Conservation (phyloP, 2,329 filamentous ascomycete genomes). For the Endocalyx cinctus region DNA sequence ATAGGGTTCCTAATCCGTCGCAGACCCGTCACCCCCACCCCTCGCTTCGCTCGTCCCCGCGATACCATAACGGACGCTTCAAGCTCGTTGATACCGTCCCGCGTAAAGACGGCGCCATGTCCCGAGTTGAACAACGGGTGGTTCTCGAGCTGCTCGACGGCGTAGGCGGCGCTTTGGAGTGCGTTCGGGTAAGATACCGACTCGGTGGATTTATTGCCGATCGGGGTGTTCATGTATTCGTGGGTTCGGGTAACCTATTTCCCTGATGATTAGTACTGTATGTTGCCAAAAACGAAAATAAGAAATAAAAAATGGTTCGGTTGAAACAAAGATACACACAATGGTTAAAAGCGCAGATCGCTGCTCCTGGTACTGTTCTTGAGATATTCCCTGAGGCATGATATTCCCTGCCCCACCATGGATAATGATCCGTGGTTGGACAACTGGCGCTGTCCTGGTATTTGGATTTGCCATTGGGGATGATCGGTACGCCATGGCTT, state of each 20-base stretch:
- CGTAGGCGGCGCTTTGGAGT: slow-evolving; percentile 69
- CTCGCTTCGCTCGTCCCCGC: slow-evolving; percentile 66
- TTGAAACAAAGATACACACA: slow-evolving; percentile 35
- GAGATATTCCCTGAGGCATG: slow-evolving; percentile 52
- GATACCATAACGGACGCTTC: slow-evolving; percentile 87
- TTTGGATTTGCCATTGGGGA: too few relatives aligned
- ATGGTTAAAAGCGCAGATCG: slow-evolving; percentile 58
- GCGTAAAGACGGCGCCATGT: slow-evolving; percentile 81
- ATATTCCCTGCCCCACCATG: slow-evolving; percentile 73
- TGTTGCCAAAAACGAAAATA: background rate
- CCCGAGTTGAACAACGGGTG: slow-evolving; percentile 80
- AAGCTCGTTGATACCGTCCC: slow-evolving; percentile 76
- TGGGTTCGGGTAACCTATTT: slow-evolving; percentile 44
- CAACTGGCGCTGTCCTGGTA: too few relatives aligned
- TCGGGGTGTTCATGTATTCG: slow-evolving; percentile 40
- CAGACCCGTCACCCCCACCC: slow-evolving; percentile 71
- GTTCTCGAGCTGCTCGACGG: slow-evolving; percentile 72
- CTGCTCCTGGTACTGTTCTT: slow-evolving; percentile 54
- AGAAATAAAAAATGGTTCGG: background rate
- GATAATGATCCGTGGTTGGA: slow-evolving; percentile 61
- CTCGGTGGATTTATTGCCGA: slow-evolving; percentile 18
- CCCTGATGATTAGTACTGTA: too few relatives aligned
- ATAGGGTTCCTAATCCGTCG: slow-evolving; percentile 76
- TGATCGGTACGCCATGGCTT: too few relatives aligned
- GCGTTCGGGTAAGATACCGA: too few relatives aligned